These are phyloP conservation scores for Cercospora janseana DNA, from an alignment of 2,329 filamentous ascomycete species.

Conservation along the genomic window DNA sequence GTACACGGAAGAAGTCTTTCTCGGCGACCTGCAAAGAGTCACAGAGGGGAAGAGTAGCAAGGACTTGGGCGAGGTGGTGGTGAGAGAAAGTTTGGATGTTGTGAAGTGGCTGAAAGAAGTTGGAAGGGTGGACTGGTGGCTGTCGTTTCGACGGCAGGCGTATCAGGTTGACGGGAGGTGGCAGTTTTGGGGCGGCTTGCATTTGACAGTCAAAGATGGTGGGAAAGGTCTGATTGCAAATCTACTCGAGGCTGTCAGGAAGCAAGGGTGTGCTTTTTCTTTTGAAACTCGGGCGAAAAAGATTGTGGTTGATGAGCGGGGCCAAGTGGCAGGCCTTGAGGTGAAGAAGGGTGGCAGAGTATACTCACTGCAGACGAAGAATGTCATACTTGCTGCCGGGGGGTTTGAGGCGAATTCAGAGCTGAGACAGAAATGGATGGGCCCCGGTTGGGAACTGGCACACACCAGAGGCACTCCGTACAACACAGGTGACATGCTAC, in stretches of 20 bases:
- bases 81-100: constrained; percentile 39
- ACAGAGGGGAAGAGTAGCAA: constrained; percentile 55
- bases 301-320: constrained; percentile 40
- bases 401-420: constrained; percentile 63
- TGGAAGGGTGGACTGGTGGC: constrained; percentile 39
- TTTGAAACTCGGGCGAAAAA: constrained; percentile 50
- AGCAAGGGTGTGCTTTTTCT: constrained; percentile 46
- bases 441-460: constrained; percentile 62
- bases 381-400: constrained; percentile 58
- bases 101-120: constrained; percentile 35
- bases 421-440: constrained; percentile 56
- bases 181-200: constrained; percentile 67
- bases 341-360: constrained; percentile 32
- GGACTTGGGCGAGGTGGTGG: constrained; percentile 49
- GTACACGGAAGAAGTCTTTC: constrained; percentile 57
- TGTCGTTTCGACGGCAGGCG: constrained; percentile 65
- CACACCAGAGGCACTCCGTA: constrained; percentile 62
- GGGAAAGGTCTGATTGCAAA: constrained; percentile 59
- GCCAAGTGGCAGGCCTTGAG: constrained; percentile 38
- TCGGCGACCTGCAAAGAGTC: constrained; percentile 56
- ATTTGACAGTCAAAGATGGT: constrained; percentile 58
- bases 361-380: constrained; percentile 37
- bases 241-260: constrained; percentile 46
- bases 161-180: constrained; percentile 60
- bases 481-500: constrained; percentile 60